Evolutionary conservation across 2,329 filamentous ascomycete species (phyloP).

Genomic region (Colletotrichum tamarilloi): DNA sequence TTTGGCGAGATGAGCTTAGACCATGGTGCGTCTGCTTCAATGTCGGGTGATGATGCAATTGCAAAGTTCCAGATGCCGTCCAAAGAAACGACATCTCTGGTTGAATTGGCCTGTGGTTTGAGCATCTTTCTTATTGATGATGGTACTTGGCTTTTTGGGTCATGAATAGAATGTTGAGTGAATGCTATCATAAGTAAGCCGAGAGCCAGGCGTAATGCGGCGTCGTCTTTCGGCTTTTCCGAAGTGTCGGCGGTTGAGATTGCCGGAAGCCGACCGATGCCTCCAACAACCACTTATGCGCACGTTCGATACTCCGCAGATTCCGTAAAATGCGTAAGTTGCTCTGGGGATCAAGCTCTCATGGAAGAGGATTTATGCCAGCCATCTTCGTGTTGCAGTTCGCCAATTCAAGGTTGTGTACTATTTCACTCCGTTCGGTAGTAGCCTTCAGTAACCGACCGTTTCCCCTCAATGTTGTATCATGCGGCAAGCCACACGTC

Average conservation of each 20-base stretch:
- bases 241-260: neutral
- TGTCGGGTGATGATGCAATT: slow-evolving; percentile 20
- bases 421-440: too few species aligned
- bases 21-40: slow-evolving; percentile 34
- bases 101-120: slow-evolving; percentile 35
- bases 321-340: too few species aligned
- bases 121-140: slow-evolving; percentile 22
- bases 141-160: neutral
- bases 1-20: slow-evolving; percentile 41
- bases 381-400: too few species aligned
- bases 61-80: slow-evolving; percentile 43
- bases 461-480: too few species aligned
- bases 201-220: neutral
- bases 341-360: too few species aligned
- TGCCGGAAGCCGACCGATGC: neutral
- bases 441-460: too few species aligned
- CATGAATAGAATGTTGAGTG: neutral
- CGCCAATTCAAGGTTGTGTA: too few species aligned
- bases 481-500: too few species aligned
- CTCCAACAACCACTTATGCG: neutral
- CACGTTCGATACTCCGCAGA: neutral
- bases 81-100: slow-evolving; percentile 36
- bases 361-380: too few species aligned
- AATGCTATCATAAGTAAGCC: too few species aligned
- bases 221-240: neutral